Evolutionary conservation across 768 basidiomycete species (phyloP).

Genomic region (Boletus eberwhitei): DNA sequence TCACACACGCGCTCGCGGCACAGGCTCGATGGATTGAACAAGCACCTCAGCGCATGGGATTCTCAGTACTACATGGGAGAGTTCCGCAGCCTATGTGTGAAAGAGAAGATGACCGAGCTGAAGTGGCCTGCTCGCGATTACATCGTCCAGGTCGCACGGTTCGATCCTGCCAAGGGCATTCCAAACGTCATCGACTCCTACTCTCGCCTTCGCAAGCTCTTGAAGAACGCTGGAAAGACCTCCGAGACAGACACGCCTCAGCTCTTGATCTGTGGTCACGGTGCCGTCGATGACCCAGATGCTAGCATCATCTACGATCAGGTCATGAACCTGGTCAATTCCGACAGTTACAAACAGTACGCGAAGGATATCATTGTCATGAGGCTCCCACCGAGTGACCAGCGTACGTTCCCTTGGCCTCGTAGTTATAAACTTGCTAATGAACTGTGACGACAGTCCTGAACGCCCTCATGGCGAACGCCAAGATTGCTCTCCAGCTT

Average conservation of each 20-base stretch:
- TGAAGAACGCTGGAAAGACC: conserved; percentile 43
- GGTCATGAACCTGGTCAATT: conserved; percentile 56
- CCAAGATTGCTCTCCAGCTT: conserved; percentile 87
- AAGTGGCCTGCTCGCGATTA: conserved; percentile 82
- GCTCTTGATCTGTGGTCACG: conserved; percentile 83
- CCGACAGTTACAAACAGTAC: conserved; percentile 50
- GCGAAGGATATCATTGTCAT: conserved; percentile 71
- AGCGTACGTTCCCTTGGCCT: conserved; percentile 47
- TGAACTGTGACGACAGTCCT: conserved; percentile 48
- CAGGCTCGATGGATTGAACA: conserved; percentile 94
- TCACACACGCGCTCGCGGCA: not conserved
- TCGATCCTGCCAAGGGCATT: conserved; percentile 86
- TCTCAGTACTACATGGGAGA: conserved; percentile 88
- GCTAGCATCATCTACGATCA: conserved; percentile 89
- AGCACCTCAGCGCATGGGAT: conserved; percentile 77
- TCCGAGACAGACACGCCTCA: conserved; percentile 61
- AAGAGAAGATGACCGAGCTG: conserved; percentile 79
- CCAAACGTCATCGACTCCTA: conserved; percentile 87
- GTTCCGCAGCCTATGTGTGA: conserved; percentile 71
- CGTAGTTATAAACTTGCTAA: conserved; percentile 2
- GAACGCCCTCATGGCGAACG: conserved; percentile 85
- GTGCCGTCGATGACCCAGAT: conserved; percentile 93
- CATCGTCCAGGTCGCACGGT: conserved; percentile 89
- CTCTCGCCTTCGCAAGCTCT: conserved; percentile 70
- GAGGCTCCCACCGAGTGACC: conserved; percentile 78